Base-by-base conservation (phyloP, 805 yeast genomes). In the Candida rishiriensis region DNA sequence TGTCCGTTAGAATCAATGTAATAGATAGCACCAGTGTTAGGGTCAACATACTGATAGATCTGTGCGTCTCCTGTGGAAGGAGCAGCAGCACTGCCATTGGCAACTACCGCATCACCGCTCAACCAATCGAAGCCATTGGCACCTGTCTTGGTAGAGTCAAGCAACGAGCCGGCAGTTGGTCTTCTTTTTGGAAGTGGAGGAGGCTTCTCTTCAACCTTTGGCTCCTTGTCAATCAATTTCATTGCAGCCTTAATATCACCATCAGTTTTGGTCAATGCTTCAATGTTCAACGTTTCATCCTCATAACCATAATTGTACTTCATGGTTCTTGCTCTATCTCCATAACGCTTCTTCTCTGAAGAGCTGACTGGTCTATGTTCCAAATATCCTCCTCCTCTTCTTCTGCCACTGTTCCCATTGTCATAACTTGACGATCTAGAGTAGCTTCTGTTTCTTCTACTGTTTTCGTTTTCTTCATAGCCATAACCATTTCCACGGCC, bases 1-100 rank as follows among this genome's bases (percentile, higher is more conserved):
- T 83, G 88, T 2, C 83, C 83, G 37, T 75, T 79, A 10, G 81
- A 73, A 55, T 85, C 90, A 31, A 84, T 76, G 53, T 84, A 85
- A 30, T 76, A 72, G 3, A 83, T 63, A 39, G 78, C 74, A 11
- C 91, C 90, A 0, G 88, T 82, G 8, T 74, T 67, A 2, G 89
- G 88, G 53, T 85, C 90, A 16, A 83, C 71, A 57, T 80, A 85
- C 56, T 83, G 91, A 54, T 66, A 84, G 63, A 71, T 79, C 61
- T 69, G 84, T 41, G 48, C 51, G 29, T 54, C 53, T 61, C 76
- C 65, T 49, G 66, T 44, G 32, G 66, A 57, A 46, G 56, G 60
- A 40, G 56, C 60, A 8, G 51, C 57, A 10, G 55, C 66, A 2
- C 43, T 31, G n/a, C 40, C 29, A 4, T n/a, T 26, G n/a, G 53